phyloP scores from a whole-genome alignment of 768 basidiomycete genomes.

The Auricularia sp. region DNA sequence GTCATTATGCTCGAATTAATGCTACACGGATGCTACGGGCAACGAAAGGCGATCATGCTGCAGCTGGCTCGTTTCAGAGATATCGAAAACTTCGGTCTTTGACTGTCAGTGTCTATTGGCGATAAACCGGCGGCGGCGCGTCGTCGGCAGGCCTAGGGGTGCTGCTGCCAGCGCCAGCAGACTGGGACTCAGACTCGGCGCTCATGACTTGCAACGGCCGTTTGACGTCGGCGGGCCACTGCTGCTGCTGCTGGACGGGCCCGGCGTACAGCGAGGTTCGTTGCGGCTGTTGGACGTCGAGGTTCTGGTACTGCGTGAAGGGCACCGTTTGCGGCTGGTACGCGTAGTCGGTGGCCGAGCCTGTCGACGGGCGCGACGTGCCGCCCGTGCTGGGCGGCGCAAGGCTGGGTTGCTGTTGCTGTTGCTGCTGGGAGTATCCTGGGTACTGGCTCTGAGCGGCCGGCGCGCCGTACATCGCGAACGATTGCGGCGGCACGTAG shows the following conservation, averaged over 20 bases:
- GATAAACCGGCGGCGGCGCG: not conserved
- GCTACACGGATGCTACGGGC: too few species aligned
- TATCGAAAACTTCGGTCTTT: too few species aligned
- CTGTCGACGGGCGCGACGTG: too few species aligned
- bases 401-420: not conserved
- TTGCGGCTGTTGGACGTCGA: not conserved
- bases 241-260: not conserved
- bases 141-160: not conserved
- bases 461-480: not conserved
- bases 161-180: not conserved
- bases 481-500: not conserved
- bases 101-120: not conserved
- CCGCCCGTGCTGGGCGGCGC: too few species aligned
- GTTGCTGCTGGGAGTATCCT: not conserved
- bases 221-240: not conserved
- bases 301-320: too few species aligned
- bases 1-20: too few species aligned
- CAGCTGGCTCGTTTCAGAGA: too few species aligned
- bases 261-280: not conserved
- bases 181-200: not conserved
- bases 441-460: not conserved
- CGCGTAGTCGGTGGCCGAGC: too few species aligned
- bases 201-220: not conserved
- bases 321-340: too few species aligned
- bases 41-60: too few species aligned